phyloP scores from a whole-genome alignment of 164 flowering plant species.

The Vitis rupestris region DNA sequence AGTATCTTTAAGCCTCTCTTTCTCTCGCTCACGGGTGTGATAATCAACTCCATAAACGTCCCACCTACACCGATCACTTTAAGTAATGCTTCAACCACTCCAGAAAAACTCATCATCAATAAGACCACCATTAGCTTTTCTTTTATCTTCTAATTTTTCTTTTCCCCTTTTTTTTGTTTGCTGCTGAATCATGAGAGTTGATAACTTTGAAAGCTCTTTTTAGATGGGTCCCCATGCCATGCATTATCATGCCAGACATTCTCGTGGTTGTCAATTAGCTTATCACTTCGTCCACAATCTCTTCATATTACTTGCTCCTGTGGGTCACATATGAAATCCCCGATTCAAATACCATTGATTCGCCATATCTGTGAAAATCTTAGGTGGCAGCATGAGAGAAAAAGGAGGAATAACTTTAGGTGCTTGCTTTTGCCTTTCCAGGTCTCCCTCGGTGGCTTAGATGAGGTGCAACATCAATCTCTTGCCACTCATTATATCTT shows the following conservation, averaged over 20 bases:
- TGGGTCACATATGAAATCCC: neutral
- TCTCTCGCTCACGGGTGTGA: constrained; percentile 20
- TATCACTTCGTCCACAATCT: neutral
- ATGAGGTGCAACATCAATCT: no score
- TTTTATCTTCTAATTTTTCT: neutral
- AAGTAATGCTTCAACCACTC: constrained; percentile 26
- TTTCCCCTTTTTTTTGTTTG: neutral
- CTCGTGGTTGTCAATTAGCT: constrained; percentile 7
- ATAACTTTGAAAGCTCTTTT: neutral
- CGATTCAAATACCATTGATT: neutral
- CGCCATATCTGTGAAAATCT: neutral
- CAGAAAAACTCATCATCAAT: constrained; percentile 1
- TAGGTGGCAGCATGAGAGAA: neutral
- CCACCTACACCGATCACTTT: constrained; percentile 19
- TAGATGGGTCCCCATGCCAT: neutral
- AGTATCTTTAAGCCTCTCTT: neutral
- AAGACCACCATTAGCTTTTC: neutral
- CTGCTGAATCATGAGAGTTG: constrained; percentile 7
- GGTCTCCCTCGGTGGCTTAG: no score
- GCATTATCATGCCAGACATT: constrained; percentile 12
- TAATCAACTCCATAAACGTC: constrained; percentile 16
- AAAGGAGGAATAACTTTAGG: neutral
- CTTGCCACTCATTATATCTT: no score
- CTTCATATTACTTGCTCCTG: neutral
- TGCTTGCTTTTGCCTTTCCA: neutral